These are phyloP conservation scores for Globisporangium irregulare DNA, from an alignment of 352 stramenopile genomes.

Conservation along the genomic window DNA sequence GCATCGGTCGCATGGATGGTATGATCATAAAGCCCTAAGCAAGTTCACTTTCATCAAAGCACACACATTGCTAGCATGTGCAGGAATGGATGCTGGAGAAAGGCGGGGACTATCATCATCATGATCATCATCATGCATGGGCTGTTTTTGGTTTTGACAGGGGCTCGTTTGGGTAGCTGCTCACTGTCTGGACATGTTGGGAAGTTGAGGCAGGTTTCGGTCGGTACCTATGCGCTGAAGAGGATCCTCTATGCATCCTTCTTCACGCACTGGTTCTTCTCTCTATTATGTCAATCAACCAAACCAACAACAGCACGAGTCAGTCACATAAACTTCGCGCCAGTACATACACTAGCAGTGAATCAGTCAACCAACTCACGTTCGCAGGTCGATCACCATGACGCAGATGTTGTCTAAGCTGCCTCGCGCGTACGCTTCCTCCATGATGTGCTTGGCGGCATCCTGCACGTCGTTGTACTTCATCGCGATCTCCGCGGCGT, in stretches of 20 bases:
- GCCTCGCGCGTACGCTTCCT: slow-evolving; percentile 79
- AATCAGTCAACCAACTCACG: slow-evolving; percentile 27
- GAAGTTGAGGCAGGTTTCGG: background rate
- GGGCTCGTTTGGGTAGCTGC: background rate
- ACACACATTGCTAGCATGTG: background rate
- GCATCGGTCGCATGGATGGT: background rate
- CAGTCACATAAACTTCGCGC: background rate
- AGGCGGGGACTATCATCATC: background rate
- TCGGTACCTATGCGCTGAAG: background rate
- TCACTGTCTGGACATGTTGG: background rate
- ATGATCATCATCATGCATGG: background rate
- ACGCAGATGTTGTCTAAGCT: slow-evolving; percentile 91
- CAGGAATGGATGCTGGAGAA: background rate
- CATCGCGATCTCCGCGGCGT: slow-evolving; percentile 72
- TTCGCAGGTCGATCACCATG: slow-evolving; percentile 88
- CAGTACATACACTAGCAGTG: background rate
- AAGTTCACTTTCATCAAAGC: background rate
- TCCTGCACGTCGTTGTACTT: slow-evolving; percentile 66
- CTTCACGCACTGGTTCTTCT: slow-evolving; percentile 46
- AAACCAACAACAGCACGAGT: background rate
- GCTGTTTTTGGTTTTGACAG: background rate
- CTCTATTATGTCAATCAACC: slow-evolving; percentile 21
- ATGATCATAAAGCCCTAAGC: background rate
- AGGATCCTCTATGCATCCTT: slow-evolving; percentile 31
- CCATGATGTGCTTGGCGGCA: slow-evolving; percentile 77